Percentiles rank a stretch among this genome's conserved stretches.
Evolutionary conservation across 208 protist genomes (phyloP).

Genomic region (Histomonas meleagridis): DNA sequence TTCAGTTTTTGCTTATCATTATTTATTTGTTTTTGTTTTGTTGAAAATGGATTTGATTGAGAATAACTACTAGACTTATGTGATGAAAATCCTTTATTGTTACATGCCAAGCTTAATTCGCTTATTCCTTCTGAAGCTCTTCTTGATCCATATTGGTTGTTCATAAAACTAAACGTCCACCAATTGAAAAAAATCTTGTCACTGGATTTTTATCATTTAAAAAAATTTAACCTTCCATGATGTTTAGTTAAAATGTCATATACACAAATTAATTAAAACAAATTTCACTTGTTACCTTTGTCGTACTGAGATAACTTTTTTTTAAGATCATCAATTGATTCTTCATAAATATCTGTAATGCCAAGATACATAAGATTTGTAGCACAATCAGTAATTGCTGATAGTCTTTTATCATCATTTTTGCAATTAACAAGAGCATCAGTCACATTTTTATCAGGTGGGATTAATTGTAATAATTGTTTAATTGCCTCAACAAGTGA

Average conservation of each 20-base stretch:
- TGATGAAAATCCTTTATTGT: too few relatives aligned
- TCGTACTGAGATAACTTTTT: background rate
- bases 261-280: background rate
- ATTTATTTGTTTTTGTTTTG: too few relatives aligned
- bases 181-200: too few relatives aligned
- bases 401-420: background rate
- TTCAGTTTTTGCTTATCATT: too few relatives aligned
- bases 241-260: background rate
- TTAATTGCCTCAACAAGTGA: background rate
- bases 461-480: background rate
- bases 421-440: background rate
- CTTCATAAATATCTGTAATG: background rate
- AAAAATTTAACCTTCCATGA: background rate
- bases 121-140: too few relatives aligned
- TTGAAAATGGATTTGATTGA: too few relatives aligned
- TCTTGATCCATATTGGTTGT: too few relatives aligned
- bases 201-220: too few relatives aligned
- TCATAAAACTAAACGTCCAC: too few relatives aligned
- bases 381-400: background rate
- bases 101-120: too few relatives aligned
- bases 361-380: background rate
- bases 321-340: background rate
- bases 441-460: background rate
- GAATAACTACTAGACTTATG: too few relatives aligned
- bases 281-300: background rate